Base-by-base conservation (phyloP, 371 early-diverging fungal genomes). In the Mortierella sp. region DNA sequence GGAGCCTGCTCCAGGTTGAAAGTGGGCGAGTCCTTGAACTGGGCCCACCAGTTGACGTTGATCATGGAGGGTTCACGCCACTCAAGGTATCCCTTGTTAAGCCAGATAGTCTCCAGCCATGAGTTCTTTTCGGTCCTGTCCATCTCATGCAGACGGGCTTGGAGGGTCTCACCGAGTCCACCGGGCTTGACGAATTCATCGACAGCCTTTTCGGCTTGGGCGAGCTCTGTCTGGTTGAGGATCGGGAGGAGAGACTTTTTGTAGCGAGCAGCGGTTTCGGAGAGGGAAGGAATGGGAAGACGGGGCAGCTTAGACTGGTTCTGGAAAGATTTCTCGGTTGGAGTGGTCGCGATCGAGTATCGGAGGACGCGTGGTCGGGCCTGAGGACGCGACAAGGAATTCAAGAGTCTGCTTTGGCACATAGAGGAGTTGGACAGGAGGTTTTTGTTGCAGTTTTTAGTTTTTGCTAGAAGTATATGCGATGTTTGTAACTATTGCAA, bases 41-140 rank as follows among this genome's bases (percentile, higher is more conserved):
- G 83, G 34, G 83, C 88, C 89, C 86, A 95, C 96, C 95, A 97
- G 70, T 95, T 97, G 55, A 93, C 91, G 66, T 95, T 93, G 80
- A 95, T 87, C 65, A 94, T 79, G 6, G 90, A 85, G 3, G 94
- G 89, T 9, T 89, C 92, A 27, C 96, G 86, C 85, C 93, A 96
- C 48, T 91, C 89, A n/a, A 94, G 87, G 72, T 98, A 98, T 15
- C 92, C 98, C 61, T 93, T 91, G 56, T 86, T 80, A 9, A 97
- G 86, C 95, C 94, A 95, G 26, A 93, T 87, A 9, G 83, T 82
- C 68, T 96, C 97, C 23, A 98, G 80, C 98, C 98, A 98, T 41
- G 89, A 92, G 64, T 82, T 54, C 41, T 85, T 73, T 57, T 88
- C 89, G 37, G 76, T 78, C 48, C 79, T 81, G 52, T 89, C 88